Conservation (phyloP, 768 basidiomycete genomes). For the Austroboletus eburneus region DNA sequence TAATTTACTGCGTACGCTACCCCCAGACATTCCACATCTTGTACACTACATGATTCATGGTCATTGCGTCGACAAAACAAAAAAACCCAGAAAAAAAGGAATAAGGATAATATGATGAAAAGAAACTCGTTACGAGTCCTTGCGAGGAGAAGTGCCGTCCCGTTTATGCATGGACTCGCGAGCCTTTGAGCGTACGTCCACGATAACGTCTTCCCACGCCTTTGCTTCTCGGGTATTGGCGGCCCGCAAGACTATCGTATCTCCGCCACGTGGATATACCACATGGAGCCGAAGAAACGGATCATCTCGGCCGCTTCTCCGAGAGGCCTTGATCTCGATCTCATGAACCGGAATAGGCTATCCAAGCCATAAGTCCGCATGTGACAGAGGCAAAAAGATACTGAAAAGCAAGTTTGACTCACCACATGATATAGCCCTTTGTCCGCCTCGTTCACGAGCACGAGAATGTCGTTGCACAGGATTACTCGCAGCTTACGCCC, state of each 20-base stretch:
- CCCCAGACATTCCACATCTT: too few species aligned
- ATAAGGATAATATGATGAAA: neutral
- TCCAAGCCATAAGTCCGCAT: too few species aligned
- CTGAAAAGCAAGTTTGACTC: slow-evolving; percentile 20
- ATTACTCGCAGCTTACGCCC: slow-evolving; percentile 72
- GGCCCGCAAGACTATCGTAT: slow-evolving; percentile 59
- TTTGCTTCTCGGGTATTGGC: slow-evolving; percentile 56
- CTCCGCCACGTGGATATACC: slow-evolving; percentile 71
- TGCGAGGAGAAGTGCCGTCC: too few species aligned
- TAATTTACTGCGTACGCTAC: too few species aligned
- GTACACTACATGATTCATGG: neutral
- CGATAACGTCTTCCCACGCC: slow-evolving; percentile 44
- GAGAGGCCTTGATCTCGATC: slow-evolving; percentile 51
- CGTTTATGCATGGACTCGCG: slow-evolving; percentile 3
- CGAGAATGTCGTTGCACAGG: slow-evolving; percentile 86
- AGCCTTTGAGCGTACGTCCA: slow-evolving; percentile 10
- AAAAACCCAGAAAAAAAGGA: neutral
- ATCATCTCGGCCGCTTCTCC: slow-evolving; percentile 55
- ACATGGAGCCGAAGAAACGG: slow-evolving; percentile 60
- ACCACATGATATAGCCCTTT: slow-evolving; percentile 83
- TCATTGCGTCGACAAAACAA: neutral
- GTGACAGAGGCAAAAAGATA: too few species aligned
- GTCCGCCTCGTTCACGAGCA: slow-evolving; percentile 71
- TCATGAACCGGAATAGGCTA: slow-evolving; percentile 77
- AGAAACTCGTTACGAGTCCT: too few species aligned